These are phyloP conservation scores for Akanthomyces uredinophilus DNA, from an alignment of 2,329 filamentous ascomycete genomes.

Conservation along the genomic window DNA sequence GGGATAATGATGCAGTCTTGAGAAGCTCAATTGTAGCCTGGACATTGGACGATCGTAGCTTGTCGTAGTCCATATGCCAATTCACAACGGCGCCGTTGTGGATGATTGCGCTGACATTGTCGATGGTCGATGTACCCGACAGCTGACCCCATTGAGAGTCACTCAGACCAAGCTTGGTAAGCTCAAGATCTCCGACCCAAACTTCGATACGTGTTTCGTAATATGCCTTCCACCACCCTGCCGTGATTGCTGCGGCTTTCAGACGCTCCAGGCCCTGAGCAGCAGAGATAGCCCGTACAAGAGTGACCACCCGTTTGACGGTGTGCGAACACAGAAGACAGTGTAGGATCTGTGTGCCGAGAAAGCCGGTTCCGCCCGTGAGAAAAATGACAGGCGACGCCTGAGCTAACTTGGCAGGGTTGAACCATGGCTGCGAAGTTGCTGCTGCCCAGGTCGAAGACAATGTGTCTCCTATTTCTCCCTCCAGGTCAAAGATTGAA, in stretches of 20 bases:
- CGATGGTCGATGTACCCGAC: constrained; percentile 24
- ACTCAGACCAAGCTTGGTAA: constrained; percentile 64
- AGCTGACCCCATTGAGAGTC: constrained; percentile 59
- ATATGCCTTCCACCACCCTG: constrained; percentile 18
- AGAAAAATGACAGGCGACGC: neutral
- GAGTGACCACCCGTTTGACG: neutral
- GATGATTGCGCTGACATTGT: constrained; percentile 64
- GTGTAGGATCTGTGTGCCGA: constrained; percentile 16
- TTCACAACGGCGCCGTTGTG: constrained; percentile 83
- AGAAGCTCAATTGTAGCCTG: constrained; percentile 23
- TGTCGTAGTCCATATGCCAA: constrained; percentile 74
- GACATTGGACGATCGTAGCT: constrained; percentile 69
- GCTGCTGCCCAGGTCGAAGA: neutral
- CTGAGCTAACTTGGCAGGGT: neutral
- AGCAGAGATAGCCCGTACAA: constrained; percentile 15
- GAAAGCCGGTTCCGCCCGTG: constrained; percentile 17
- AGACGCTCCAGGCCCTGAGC: constrained; percentile 16
- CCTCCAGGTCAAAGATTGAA: neutral
- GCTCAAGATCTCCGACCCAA: constrained; percentile 66
- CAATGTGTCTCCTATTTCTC: neutral
- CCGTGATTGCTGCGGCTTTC: constrained; percentile 11
- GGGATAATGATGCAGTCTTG: constrained; percentile 15
- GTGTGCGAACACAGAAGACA: neutral
- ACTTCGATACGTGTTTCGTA: constrained; percentile 46
- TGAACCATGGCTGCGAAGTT: neutral